These are phyloP conservation scores for Raphanus hybrid DNA, from an alignment of 441 rosid genomes.

Conservation along the genomic window DNA sequence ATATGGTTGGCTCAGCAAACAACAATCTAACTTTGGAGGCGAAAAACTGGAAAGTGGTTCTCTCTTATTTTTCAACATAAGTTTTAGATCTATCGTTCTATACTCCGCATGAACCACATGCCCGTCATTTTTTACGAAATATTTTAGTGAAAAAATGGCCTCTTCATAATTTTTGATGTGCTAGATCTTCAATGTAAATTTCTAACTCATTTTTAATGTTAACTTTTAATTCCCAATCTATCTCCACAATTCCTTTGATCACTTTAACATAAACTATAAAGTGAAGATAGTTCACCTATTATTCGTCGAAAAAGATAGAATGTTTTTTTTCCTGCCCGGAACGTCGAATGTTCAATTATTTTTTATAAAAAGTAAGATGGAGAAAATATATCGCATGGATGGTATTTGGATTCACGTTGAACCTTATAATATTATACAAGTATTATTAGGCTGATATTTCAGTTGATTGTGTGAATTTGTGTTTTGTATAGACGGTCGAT, in stretches of 20 bases:
- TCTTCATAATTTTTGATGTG: neutral
- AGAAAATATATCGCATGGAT: constrained; percentile 8
- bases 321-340: no score
- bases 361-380: neutral
- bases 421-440: neutral
- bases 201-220: neutral
- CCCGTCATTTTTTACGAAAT: neutral
- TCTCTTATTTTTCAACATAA: neutral
- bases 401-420: constrained; percentile 5
- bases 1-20: neutral
- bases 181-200: neutral
- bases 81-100: neutral
- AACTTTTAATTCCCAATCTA: neutral
- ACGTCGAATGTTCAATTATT: no score
- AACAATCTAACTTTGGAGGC: neutral
- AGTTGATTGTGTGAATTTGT: constrained; percentile 19
- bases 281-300: no score
- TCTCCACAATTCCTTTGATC: neutral
- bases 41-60: neutral
- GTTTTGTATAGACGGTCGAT: constrained; percentile 23
- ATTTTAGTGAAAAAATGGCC: neutral
- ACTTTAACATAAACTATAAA: neutral
- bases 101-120: neutral
- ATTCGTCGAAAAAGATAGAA: no score
- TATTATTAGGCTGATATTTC: neutral